phyloP scores from a whole-genome alignment of 73 alveolate species.

The Paramecium pentaurelia region DNA sequence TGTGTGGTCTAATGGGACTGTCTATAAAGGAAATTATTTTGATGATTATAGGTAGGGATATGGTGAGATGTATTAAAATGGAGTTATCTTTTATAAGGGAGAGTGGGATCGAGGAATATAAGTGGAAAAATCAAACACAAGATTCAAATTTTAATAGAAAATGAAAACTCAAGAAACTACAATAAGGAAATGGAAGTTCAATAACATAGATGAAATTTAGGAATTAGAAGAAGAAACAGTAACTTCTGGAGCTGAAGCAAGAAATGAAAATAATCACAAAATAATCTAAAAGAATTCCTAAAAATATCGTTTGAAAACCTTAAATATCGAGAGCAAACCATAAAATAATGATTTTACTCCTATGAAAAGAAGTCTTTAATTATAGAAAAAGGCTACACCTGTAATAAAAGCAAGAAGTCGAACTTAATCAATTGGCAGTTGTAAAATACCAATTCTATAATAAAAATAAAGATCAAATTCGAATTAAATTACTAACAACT shows the following conservation, averaged over 20 bases:
- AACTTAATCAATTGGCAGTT: neutral
- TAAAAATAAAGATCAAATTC: neutral
- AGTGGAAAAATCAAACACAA: neutral
- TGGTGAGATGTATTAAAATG: conserved; percentile 63
- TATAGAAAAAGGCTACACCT: neutral
- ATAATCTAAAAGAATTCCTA: neutral
- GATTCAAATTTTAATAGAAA: neutral
- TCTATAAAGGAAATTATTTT: conserved; percentile 71
- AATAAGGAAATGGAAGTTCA: neutral
- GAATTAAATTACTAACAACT: neutral
- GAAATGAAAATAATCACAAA: neutral
- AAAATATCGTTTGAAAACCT: neutral
- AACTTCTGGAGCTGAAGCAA: neutral
- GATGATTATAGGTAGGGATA: conserved; percentile 67
- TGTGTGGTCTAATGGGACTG: conserved; percentile 73
- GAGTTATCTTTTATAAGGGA: conserved; percentile 19
- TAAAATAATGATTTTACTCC: neutral
- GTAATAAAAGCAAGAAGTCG: neutral
- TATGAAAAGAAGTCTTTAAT: neutral
- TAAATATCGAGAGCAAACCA: neutral
- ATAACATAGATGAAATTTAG: neutral
- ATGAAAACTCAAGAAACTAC: neutral
- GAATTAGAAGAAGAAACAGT: neutral
- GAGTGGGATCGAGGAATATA: neutral
- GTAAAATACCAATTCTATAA: neutral